A percentile compares a stretch with the other conserved stretches of the same genome.
Evolutionary conservation across 108 stramenopile species (phyloP).

Genomic region (Cyclotella distinguenda): DNA sequence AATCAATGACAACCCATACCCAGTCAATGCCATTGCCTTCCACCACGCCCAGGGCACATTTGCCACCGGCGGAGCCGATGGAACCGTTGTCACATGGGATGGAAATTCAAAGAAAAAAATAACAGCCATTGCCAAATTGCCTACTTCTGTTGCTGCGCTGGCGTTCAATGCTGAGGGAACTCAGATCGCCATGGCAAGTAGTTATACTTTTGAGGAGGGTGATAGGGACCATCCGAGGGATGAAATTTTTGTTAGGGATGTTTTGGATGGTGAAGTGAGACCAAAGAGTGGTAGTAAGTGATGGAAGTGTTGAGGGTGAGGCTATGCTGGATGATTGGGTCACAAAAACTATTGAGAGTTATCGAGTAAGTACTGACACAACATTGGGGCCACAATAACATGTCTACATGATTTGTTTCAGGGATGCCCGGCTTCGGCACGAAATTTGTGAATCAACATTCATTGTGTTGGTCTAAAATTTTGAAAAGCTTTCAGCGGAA

Average conservation of each 20-base stretch:
- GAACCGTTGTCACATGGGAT: constrained; percentile 93
- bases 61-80: constrained; percentile 93
- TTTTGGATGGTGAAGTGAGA: constrained; percentile 65
- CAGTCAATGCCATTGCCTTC: constrained; percentile 96
- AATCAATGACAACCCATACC: constrained; percentile 86
- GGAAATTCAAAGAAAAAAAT: constrained; percentile 87
- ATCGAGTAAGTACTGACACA: no score
- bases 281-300: constrained; percentile 27
- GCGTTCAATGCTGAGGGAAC: constrained; percentile 82
- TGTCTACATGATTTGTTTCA: no score
- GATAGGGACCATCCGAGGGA: constrained; percentile 91
- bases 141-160: constrained; percentile 85
- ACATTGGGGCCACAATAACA: no score
- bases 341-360: no score
- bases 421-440: no score
- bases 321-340: no score
- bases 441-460: no score
- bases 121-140: constrained; percentile 59
- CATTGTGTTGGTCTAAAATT: no score
- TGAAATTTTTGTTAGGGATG: constrained; percentile 78
- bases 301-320: not conserved
- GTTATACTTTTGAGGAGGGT: constrained; percentile 98
- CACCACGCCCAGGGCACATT: constrained; percentile 86
- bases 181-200: constrained; percentile 88
- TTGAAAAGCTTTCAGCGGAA: no score